Conservation (phyloP, 2,329 filamentous ascomycete genomes). For the Fusarium sp. region DNA sequence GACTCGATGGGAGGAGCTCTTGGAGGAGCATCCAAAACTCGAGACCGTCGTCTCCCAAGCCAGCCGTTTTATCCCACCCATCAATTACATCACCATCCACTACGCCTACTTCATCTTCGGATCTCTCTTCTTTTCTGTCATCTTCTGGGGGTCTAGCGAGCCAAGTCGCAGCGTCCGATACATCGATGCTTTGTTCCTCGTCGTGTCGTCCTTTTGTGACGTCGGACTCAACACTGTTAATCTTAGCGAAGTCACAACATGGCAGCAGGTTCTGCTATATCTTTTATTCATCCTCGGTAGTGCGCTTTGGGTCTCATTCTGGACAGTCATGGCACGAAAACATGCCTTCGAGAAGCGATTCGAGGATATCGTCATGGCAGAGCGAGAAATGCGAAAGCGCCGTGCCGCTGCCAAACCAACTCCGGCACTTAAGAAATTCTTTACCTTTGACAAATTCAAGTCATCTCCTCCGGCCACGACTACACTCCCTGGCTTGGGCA, state of each 20-base stretch:
- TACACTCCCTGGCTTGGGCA: slow-evolving; percentile 32
- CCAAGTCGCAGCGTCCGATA: slow-evolving; percentile 66
- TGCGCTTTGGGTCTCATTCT: slow-evolving; percentile 74
- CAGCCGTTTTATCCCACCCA: slow-evolving; percentile 50
- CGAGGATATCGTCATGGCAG: slow-evolving; percentile 60
- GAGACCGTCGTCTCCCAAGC: slow-evolving; percentile 4
- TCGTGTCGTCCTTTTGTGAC: slow-evolving; percentile 74
- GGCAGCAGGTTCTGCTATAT: slow-evolving; percentile 76
- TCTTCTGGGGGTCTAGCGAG: slow-evolving; percentile 71
- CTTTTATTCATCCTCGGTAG: slow-evolving; percentile 74
- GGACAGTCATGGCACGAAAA: slow-evolving; percentile 71
- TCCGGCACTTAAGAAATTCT: slow-evolving; percentile 24
- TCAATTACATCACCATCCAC: slow-evolving; percentile 74
- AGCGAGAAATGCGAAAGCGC: slow-evolving; percentile 48
- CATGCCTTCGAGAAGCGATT: slow-evolving; percentile 73
- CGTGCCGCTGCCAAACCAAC: slow-evolving; percentile 15
- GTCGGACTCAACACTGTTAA: slow-evolving; percentile 77
- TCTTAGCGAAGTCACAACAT: slow-evolving; percentile 72
- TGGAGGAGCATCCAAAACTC: slow-evolving; percentile 36
- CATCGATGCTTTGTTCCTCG: slow-evolving; percentile 74
- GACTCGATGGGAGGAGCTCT: slow-evolving; percentile 36
- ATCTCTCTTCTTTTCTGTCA: slow-evolving; percentile 65
- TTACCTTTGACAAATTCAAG: slow-evolving; percentile 38
- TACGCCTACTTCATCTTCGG: slow-evolving; percentile 74
- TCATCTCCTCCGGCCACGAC: slow-evolving; percentile 23